Base-by-base conservation (phyloP, 257 asterid genomes). In the Phtheirospermum japonicum region DNA sequence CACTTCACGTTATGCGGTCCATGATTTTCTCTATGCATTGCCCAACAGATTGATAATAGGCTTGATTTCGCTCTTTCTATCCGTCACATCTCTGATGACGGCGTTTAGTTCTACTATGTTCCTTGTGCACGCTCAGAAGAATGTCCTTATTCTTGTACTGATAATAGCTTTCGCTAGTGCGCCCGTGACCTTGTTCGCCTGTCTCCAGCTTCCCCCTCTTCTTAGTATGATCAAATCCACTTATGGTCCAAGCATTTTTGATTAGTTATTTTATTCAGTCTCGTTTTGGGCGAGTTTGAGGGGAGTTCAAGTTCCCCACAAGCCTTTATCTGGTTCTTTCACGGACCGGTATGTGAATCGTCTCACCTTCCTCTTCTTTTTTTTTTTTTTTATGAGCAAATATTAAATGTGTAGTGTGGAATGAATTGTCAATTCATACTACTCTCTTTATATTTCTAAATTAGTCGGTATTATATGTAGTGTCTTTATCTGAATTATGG, bases 41-140 rank as follows among this genome's bases (percentile, higher is more conserved):
- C 79, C 75, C 5, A 51, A 69, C 11, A 69, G 75, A 23, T 13
- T 74, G 68, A 68, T 69, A 26, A 49, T 59, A 2, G 75, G 79
- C 5, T 75, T 69, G 3, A 58, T 74, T 12, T 48, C 64, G 17
- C 70, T 74, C 4, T 50, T 74, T 46, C 17, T 69, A 8, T 39
- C 79, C 6, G 59, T 69, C 0, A 49, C 52, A 1, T 63, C 37
- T 16, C 18, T 69, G 20, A 74, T 59, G 75, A 19, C 59, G 0
- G 72, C 75, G 16, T 74, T 74, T 12, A 26, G 75, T 19, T 28
- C 60, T 1, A 62, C 74, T 4, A 31, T 74, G 50, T 68, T 7
- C 46, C 64, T 74, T n/a, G 71, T 74, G 13, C 48, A 45, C 9
- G 69, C 50, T 9, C 28, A 11, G 0, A 30, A 12, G 8, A 68